These are phyloP conservation scores for Trichoderma endophyticum DNA, from an alignment of 2,329 filamentous ascomycete genomes.

Conservation along the genomic window DNA sequence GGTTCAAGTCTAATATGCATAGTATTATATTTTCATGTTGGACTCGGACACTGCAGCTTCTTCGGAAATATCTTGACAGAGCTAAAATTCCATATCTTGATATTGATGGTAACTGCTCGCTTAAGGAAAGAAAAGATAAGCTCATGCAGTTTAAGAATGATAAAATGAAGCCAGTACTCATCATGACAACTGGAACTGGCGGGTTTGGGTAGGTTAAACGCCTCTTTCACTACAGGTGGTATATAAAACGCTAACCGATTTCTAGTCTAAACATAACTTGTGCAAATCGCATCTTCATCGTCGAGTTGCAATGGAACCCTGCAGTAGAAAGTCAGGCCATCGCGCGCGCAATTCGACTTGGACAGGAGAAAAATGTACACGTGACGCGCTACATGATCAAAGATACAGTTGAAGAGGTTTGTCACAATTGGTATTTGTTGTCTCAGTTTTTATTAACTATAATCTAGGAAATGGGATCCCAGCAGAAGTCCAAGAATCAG, in stretches of 20 bases:
- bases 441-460: not conserved
- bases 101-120: constrained; percentile 44
- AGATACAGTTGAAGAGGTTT: constrained; percentile 43
- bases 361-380: constrained; percentile 41
- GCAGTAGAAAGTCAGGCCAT: constrained; percentile 52
- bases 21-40: constrained; percentile 48
- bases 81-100: constrained; percentile 33
- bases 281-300: constrained; percentile 47
- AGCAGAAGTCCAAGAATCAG: not conserved
- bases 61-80: constrained; percentile 30
- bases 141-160: constrained; percentile 36
- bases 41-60: constrained; percentile 41
- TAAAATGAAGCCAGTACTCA: constrained; percentile 1
- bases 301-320: constrained; percentile 56
- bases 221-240: not conserved
- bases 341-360: constrained; percentile 45
- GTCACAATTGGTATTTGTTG: not conserved
- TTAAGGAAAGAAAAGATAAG: constrained; percentile 35
- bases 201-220: constrained; percentile 42
- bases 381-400: constrained; percentile 46
- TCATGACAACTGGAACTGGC: constrained; percentile 53
- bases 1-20: not conserved
- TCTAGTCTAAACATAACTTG: constrained; percentile 46
- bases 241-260: not conserved
- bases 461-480: not conserved